These are phyloP conservation scores for Heterobasidion occidentale DNA, from an alignment of 1,284 basidiomycete genomes.

Conservation along the genomic window DNA sequence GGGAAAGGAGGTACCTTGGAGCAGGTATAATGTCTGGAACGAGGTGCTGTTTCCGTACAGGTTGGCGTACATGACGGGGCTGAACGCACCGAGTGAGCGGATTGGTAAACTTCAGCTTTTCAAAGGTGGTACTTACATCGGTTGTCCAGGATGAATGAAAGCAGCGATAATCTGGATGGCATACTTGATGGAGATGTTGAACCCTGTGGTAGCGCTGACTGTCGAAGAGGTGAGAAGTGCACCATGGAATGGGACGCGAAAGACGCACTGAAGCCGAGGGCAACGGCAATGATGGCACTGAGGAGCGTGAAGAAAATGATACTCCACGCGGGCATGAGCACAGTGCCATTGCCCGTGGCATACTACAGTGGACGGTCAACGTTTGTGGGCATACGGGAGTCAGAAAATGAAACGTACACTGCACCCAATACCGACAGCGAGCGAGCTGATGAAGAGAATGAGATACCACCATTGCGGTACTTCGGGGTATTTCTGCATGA, in stretches of 20 bases:
- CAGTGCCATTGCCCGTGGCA: slow-evolving; percentile 25
- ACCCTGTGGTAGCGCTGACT: slow-evolving; percentile 49
- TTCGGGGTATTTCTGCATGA: slow-evolving; percentile 43
- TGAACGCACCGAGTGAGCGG: slow-evolving; percentile 8
- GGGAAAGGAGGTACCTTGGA: slow-evolving; percentile 28
- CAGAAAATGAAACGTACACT: slow-evolving; percentile 19
- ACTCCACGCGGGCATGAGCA: slow-evolving; percentile 48
- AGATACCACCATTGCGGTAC: slow-evolving; percentile 49
- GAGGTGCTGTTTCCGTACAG: slow-evolving; percentile 52
- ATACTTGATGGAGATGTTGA: slow-evolving; percentile 38
- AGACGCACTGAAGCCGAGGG: slow-evolving; percentile 39
- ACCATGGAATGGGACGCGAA: neutral
- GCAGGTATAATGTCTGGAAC: slow-evolving; percentile 49
- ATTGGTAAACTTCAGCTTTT: neutral
- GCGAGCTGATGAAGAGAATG: slow-evolving; percentile 34
- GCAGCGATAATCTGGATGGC: slow-evolving; percentile 56
- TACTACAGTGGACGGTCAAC: slow-evolving; percentile 21
- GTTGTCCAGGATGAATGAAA: slow-evolving; percentile 52
- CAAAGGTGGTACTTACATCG: slow-evolving; percentile 29
- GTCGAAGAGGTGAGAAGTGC: neutral
- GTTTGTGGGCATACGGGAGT: neutral
- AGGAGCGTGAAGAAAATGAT: slow-evolving; percentile 40
- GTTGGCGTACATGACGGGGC: slow-evolving; percentile 45
- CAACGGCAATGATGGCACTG: slow-evolving; percentile 36
- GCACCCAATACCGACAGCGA: slow-evolving; percentile 47